Evolutionary conservation across 495 filamentous ascomycete genomes (phyloP).

Genomic region (Hyaloscypha finlandica): DNA sequence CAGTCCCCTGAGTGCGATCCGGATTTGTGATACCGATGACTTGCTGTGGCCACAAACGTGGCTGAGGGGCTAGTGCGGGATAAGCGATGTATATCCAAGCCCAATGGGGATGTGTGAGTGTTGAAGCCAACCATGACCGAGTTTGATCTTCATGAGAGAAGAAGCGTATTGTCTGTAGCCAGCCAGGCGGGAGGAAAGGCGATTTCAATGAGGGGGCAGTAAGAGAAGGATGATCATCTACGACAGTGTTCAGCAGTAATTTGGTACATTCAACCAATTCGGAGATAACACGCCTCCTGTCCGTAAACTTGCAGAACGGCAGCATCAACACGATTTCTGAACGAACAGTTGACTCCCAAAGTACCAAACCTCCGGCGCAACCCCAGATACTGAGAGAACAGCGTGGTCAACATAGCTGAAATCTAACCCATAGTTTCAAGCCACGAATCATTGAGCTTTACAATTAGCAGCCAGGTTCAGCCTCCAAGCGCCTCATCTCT

Average conservation of each 20-base stretch:
- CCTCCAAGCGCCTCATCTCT: background rate
- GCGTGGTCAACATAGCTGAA: too few relatives aligned
- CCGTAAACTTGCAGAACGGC: too few relatives aligned
- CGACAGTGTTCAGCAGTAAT: too few relatives aligned
- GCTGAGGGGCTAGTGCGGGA: background rate
- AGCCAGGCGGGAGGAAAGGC: background rate
- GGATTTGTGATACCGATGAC: slow-evolving; percentile 5
- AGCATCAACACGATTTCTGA: too few relatives aligned
- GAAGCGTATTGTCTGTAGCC: background rate
- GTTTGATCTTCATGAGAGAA: background rate
- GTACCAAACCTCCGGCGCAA: too few relatives aligned
- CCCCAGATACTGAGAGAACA: too few relatives aligned
- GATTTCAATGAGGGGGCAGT: background rate
- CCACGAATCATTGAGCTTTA: too few relatives aligned
- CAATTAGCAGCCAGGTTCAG: background rate
- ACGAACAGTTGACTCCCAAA: too few relatives aligned
- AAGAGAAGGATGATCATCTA: background rate
- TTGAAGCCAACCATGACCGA: background rate
- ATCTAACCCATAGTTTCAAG: too few relatives aligned
- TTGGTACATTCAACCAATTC: too few relatives aligned
- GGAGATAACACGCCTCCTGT: too few relatives aligned
- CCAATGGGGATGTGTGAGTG: background rate
- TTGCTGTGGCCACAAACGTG: background rate
- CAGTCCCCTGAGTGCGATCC: background rate
- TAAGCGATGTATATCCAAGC: background rate